Conservation (phyloP, 2,329 filamentous ascomycete genomes). For the Sclerotinia sclerotiorum region DNA sequence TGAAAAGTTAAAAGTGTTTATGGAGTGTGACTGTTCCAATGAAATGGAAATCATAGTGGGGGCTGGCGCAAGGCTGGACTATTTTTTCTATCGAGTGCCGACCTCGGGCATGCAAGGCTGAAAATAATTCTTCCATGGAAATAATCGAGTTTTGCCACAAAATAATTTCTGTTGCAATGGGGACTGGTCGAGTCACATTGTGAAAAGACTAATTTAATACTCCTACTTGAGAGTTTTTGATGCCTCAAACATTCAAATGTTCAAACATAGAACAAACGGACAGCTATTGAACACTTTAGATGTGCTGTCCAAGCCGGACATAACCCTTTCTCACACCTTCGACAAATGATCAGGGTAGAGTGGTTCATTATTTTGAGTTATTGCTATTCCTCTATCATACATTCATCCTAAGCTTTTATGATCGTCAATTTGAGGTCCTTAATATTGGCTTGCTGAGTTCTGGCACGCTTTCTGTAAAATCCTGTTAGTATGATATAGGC, state of each 20-base stretch:
- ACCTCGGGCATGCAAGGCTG: constrained; percentile 20
- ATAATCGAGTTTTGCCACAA: neutral
- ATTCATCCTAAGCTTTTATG: neutral
- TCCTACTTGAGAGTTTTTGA: too few relatives aligned
- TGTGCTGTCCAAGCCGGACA: neutral
- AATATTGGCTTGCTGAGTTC: constrained; percentile 57
- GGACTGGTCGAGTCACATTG: neutral
- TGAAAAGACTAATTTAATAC: neutral
- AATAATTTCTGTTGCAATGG: neutral
- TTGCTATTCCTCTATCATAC: constrained; percentile 12
- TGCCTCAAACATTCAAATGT: neutral
- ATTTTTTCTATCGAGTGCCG: constrained; percentile 18
- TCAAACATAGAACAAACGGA: neutral
- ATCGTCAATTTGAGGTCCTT: neutral
- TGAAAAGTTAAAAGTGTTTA: neutral
- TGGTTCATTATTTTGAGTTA: constrained; percentile 12
- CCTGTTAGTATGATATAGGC: constrained; percentile 36
- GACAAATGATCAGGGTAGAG: constrained; percentile 6
- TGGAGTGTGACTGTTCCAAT: neutral
- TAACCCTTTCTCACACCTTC: neutral
- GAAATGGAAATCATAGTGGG: constrained; percentile 11
- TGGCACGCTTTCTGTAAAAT: constrained; percentile 73
- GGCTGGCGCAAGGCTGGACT: constrained; percentile 10
- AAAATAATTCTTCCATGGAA: neutral
- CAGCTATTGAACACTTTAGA: neutral